Evolutionary conservation across 371 early-diverging fungal genomes (phyloP).

Genomic region (Mucor lusitanicus): DNA sequence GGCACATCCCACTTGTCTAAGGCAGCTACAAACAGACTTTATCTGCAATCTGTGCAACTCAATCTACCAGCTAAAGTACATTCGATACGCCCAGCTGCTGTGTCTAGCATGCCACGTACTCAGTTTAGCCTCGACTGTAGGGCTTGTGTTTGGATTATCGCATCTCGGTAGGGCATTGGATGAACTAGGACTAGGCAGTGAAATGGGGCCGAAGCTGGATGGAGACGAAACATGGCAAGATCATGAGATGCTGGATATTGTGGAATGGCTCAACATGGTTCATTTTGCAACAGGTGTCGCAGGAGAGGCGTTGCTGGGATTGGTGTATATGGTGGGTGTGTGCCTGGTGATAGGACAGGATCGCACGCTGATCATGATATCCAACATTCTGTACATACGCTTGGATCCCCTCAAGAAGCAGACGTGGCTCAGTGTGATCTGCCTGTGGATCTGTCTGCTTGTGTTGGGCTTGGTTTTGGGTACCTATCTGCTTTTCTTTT

Average conservation of each 20-base stretch:
- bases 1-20: conserved; percentile 33
- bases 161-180: conserved; percentile 36
- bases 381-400: conserved; percentile 28
- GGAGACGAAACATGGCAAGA: conserved; percentile 54
- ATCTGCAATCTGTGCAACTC: conserved; percentile 28
- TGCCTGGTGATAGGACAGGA: conserved; percentile 36
- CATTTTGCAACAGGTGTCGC: conserved; percentile 44
- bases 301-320: conserved; percentile 41
- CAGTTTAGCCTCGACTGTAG: conserved; percentile 35
- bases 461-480: conserved; percentile 32
- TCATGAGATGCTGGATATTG: conserved; percentile 39
- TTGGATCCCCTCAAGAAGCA: conserved; percentile 16
- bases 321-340: conserved; percentile 41
- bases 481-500: conserved; percentile 43
- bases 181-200: conserved; percentile 37
- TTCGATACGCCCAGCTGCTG: conserved; percentile 10
- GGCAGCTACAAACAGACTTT: conserved; percentile 5
- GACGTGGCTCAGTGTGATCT: conserved; percentile 9
- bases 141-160: conserved; percentile 37
- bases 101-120: conserved; percentile 28
- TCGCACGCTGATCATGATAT: conserved; percentile 33
- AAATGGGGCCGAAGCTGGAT: conserved; percentile 41
- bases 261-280: conserved; percentile 41
- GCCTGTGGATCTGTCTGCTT: conserved; percentile 14
- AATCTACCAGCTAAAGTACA: conserved; percentile 21